These are phyloP conservation scores for Pharus latifolius DNA, from an alignment of 176 grass and related monocot species.

Conservation along the genomic window DNA sequence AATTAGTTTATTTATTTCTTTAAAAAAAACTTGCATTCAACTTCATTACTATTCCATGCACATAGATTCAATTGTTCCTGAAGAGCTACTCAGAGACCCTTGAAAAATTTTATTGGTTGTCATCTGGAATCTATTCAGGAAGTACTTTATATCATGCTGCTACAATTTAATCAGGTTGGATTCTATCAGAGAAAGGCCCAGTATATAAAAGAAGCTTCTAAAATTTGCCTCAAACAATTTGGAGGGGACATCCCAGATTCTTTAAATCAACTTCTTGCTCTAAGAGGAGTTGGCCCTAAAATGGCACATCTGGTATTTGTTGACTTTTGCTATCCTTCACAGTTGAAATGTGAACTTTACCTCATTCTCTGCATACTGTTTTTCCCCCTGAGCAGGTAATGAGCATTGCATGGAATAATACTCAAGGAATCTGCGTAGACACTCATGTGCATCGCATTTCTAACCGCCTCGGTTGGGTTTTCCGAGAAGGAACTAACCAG, in stretches of 20 bases:
- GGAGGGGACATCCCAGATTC: slow-evolving; percentile 78
- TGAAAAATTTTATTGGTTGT: not conserved
- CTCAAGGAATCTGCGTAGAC: slow-evolving; percentile 96
- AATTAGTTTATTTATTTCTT: not conserved
- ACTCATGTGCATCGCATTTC: slow-evolving; percentile 98
- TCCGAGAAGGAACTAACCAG: slow-evolving; percentile 60
- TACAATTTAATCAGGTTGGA: slow-evolving; percentile 53
- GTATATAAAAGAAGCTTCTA: slow-evolving; percentile 77
- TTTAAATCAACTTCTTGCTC: slow-evolving; percentile 63
- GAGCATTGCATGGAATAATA: slow-evolving; percentile 94
- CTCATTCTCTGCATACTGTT: not conserved
- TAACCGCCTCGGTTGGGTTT: slow-evolving; percentile 93
- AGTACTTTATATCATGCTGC: not conserved
- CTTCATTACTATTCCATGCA: not conserved
- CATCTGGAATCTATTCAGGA: not conserved
- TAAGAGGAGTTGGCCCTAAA: slow-evolving; percentile 93
- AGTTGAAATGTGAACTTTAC: slow-evolving; percentile 2
- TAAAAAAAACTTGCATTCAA: slow-evolving; percentile 1
- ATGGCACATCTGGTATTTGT: slow-evolving; percentile 84
- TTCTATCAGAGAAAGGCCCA: slow-evolving; percentile 83
- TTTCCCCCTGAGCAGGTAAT: slow-evolving; percentile 52
- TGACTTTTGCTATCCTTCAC: not conserved
- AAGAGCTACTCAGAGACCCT: not conserved
- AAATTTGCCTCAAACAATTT: slow-evolving; percentile 74
- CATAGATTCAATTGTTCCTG: not conserved